Base-by-base conservation (phyloP, 2,329 filamentous ascomycete species). In the Dothistroma pini region DNA sequence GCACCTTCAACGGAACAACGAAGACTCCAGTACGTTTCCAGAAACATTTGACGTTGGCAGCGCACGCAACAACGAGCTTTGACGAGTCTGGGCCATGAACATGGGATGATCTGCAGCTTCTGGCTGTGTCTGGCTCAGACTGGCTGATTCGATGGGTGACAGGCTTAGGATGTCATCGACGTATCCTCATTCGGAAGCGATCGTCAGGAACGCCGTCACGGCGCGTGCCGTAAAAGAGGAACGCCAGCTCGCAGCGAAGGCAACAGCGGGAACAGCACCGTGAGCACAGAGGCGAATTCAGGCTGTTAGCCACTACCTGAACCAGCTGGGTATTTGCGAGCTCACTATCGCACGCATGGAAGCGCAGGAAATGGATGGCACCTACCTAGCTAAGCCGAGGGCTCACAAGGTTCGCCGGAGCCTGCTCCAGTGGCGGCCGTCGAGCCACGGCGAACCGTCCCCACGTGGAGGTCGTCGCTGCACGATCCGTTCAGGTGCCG, bases 121-220 rank as follows among this genome's bases (percentile, higher is more conserved):
- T 4, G n/a, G n/a, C n/a, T n/a, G n/a, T n/a, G n/a, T n/a, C n/a
- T n/a, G n/a, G n/a, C n/a, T n/a, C n/a, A n/a, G n/a, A n/a, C n/a
- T n/a, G n/a, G n/a, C n/a, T n/a, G n/a, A n/a, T n/a, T n/a, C n/a
- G n/a, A n/a, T n/a, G n/a, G n/a, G n/a, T n/a, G n/a, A n/a, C n/a
- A n/a, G n/a, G n/a, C n/a, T n/a, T n/a, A n/a, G n/a, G 25, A 41
- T 7, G 12, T 14, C 34, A 55, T 22, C n/a, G 22, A 22, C 53
- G 4, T 54, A 7, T 16, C 10, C 53, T 6, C 2, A 4, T n/a
- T 4, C 10, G 34, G 56, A 34, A 52, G 21, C 22, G 56, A 58
- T 58, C 56, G 56, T 53, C 56, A 58, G 56, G 56, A 16, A 58
- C 56, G 21, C 32, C 10, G 32, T 22, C 38, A 16, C 48, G 56